Evolutionary conservation across 495 filamentous ascomycete species (phyloP), one percentile per base, ranked within the genome.

Genomic region (Jackrogersella minutella): DNA sequence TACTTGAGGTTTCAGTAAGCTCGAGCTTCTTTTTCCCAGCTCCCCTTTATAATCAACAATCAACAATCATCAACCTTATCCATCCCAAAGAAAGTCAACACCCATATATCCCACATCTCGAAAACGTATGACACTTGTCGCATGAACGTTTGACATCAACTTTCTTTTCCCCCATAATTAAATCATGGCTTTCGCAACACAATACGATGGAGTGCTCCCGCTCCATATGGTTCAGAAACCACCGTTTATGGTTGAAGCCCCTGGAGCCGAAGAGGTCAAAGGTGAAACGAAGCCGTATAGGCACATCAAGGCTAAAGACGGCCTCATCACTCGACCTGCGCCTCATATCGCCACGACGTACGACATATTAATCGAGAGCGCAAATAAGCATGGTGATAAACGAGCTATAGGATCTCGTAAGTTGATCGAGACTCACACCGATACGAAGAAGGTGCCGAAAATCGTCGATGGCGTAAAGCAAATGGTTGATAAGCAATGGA

Each of bases 391-490:
- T 64, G 82, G 79, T 53, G 80, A 85, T 60, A 82, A 85, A 64
- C 81, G 82, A 39, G 87, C 87, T 40, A 70, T 89, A 56, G 88
- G 85, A 50, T 78, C 78, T 65, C 79, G 88, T 16, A 83, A 79
- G 58, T 77, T 90, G 11, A 74, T 90, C 69, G 73, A 81, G 66
- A 84, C 76, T 5, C 87, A 90, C 68, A 77, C 78, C 62, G 87
- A 90, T 76, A 83, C 73, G 8, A 90, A 88, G 76, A 87, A 87
- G 75, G 76, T 89, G n/a, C 83, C 85, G 75, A 89, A 89, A 77
- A 74, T 85, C n/a, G 76, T 89, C 37, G 85, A 89, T 66, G 88
- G 88, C 58, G 76, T 86, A 74, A 79, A 84, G 72, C 73, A 74
- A 40, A 79, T 86, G 74, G 82, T 87, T 3, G 85, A 89, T 34